A percentile compares a stretch with the other conserved stretches of the same genome.
These are phyloP conservation scores for Jamesozyma lodderae DNA, from an alignment of 805 yeast genomes.

Conservation along the genomic window DNA sequence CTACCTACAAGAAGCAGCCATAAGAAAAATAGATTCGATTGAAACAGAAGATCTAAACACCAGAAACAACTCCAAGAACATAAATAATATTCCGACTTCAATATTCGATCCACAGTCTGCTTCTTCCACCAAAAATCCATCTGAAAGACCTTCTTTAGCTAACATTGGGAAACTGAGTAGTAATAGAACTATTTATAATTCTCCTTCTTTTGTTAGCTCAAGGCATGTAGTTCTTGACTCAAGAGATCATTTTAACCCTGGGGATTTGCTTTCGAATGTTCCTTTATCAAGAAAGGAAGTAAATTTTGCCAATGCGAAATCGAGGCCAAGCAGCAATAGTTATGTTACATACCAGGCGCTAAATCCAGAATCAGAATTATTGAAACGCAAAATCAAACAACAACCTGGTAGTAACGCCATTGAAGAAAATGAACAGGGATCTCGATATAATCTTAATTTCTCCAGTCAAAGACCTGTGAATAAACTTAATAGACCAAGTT, in stretches of 20 bases:
- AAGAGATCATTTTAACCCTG: slow-evolving; percentile 60
- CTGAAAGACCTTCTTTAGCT: not conserved
- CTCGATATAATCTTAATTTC: not conserved
- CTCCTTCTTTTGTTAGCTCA: slow-evolving; percentile 21
- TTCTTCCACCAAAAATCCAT: not conserved
- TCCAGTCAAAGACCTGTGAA: no score
- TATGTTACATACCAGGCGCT: no score
- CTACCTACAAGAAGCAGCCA: slow-evolving; percentile 50
- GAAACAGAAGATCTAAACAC: not conserved
- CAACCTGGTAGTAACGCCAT: not conserved
- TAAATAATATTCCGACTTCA: not conserved
- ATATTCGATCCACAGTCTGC: not conserved
- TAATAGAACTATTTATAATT: not conserved
- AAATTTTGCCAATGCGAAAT: not conserved
- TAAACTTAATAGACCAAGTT: not conserved
- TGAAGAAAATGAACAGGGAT: not conserved
- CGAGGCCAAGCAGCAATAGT: not conserved
- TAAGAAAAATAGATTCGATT: slow-evolving; percentile 35
- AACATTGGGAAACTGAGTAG: not conserved
- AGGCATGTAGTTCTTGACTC: slow-evolving; percentile 47
- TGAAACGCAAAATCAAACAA: not conserved
- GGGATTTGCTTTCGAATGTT: slow-evolving; percentile 75
- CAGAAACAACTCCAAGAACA: not conserved
- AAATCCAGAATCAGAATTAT: not conserved
- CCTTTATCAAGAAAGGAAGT: slow-evolving; percentile 45